Base-by-base conservation (phyloP, 352 stramenopile genomes). In the Phytophthora crassamura region DNA sequence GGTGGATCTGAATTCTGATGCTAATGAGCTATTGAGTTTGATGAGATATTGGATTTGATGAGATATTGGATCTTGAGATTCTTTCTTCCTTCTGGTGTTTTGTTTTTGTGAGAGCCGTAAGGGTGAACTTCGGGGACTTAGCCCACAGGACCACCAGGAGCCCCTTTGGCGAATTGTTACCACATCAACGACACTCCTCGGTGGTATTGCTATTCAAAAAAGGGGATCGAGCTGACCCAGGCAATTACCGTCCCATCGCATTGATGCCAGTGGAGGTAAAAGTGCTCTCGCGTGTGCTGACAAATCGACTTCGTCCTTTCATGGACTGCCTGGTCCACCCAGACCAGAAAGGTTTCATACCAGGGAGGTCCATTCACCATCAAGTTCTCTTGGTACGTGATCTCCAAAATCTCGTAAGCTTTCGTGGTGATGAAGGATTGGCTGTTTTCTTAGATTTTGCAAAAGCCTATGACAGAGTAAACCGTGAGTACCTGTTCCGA, bases 241-340 rank as follows among this genome's bases (percentile, higher is more conserved):
- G n/a, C n/a, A n/a, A n/a, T n/a, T n/a, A n/a, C n/a, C 20, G 46
- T 5, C 32, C 46, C 6, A 53, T 53, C 10, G 7, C 25, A 5
- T 36, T 40, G 7, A 53, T 53, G 46, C 46, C 30, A 25, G 46
- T 53, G 1, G 46, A 53, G 28, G 46, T 53, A 11, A 53, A 42
- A 34, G 30, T 53, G 8, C 15, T 53, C 8, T 53, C 46, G 14
- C 28, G 30, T 7, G 46, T 41, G 9, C 16, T 53, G 14, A 16
- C 40, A 12, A 3, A 53, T 12, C 46, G 46, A 32, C 15, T 53
- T 15, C 30, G 30, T 10, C 30, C 15, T 20, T 25, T 53, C 12
- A 42, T 53, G 30, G 6, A 16, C 43, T 36, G 12, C 7, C 41
- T 47, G n/a, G 18, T 47, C 7, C 41, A 47, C 16, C 10, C n/a